Percentiles rank a stretch among this genome's conserved stretches.
Evolutionary conservation across 331 rosid species (phyloP).

Genomic region (Spiraea crenata): DNA sequence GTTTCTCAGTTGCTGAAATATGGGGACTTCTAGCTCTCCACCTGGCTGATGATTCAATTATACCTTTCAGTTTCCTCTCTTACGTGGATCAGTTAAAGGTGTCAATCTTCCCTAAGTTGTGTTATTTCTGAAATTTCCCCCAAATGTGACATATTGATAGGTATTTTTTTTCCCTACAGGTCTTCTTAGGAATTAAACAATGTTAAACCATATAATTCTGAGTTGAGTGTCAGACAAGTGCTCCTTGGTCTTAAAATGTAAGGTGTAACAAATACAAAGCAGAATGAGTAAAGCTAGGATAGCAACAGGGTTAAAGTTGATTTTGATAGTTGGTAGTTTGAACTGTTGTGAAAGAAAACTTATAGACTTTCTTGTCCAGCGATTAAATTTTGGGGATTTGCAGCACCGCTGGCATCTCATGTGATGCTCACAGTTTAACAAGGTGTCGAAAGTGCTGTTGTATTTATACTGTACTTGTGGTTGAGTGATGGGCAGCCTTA

Average conservation of each 20-base stretch:
- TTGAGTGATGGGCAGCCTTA: neutral
- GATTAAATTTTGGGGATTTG: neutral
- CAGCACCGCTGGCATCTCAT: too few relatives aligned
- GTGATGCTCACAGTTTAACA: too few relatives aligned
- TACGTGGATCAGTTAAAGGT: conserved; percentile 86
- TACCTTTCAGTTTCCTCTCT: conserved; percentile 67
- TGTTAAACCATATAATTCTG: neutral
- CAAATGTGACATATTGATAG: neutral
- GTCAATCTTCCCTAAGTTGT: conserved; percentile 11
- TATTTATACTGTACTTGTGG: neutral
- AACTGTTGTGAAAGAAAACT: neutral
- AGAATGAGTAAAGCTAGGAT: neutral
- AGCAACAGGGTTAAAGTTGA: neutral
- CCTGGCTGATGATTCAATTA: conserved; percentile 73
- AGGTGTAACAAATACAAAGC: neutral
- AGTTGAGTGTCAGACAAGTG: neutral
- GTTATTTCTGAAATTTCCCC: neutral
- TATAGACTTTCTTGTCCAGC: neutral
- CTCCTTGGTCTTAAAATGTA: neutral
- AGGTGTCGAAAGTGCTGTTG: too few relatives aligned
- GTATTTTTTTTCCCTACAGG: neutral
- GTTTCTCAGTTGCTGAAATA: conserved; percentile 65
- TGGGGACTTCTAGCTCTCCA: conserved; percentile 94
- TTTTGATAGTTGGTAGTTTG: neutral
- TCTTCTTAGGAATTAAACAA: neutral